A percentile compares a stretch with the other conserved stretches of the same genome.
Conservation (phyloP, 371 early-diverging fungal species). For the Mucor irregularis region DNA sequence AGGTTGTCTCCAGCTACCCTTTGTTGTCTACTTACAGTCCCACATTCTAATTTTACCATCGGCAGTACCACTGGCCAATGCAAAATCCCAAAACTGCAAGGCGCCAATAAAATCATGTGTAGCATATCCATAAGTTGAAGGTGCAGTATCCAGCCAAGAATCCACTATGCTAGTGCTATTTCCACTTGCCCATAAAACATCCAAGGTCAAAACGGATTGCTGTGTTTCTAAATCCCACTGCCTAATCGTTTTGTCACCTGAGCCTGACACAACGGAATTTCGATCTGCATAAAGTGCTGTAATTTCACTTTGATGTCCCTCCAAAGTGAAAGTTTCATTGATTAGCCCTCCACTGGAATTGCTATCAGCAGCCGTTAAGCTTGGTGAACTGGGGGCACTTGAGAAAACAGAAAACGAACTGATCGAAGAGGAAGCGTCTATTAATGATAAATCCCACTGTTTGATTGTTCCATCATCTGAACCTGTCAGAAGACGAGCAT, state of each 20-base stretch:
- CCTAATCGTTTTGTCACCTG: constrained; percentile 85
- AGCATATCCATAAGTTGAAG: constrained; percentile 35
- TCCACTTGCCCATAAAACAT: constrained; percentile 69
- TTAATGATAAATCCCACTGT: constrained; percentile 80
- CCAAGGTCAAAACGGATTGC: constrained; percentile 62
- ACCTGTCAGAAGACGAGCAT: constrained; percentile 70
- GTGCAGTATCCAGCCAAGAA: constrained; percentile 25
- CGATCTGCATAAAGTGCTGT: constrained; percentile 55
- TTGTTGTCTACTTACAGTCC: constrained; percentile 62
- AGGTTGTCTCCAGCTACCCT: background rate
- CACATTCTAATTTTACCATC: constrained; percentile 89
- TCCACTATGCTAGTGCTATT: constrained; percentile 8
- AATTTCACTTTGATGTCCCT: constrained; percentile 56
- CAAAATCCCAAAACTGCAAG: constrained; percentile 80
- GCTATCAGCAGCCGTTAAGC: constrained; percentile 15
- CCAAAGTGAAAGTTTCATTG: constrained; percentile 40
- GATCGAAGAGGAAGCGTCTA: constrained; percentile 25
- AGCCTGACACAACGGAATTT: constrained; percentile 68
- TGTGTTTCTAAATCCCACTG: constrained; percentile 90
- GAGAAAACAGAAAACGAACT: constrained; percentile 27
- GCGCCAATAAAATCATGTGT: constrained; percentile 68
- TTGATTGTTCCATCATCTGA: constrained; percentile 80
- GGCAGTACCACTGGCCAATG: constrained; percentile 81
- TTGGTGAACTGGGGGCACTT: constrained; percentile 35
- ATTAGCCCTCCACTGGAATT: constrained; percentile 28